A percentile compares a stretch with the other conserved stretches of the same genome.
Conservation (phyloP, 179 eudicot species). For the Spinacia oleracea region DNA sequence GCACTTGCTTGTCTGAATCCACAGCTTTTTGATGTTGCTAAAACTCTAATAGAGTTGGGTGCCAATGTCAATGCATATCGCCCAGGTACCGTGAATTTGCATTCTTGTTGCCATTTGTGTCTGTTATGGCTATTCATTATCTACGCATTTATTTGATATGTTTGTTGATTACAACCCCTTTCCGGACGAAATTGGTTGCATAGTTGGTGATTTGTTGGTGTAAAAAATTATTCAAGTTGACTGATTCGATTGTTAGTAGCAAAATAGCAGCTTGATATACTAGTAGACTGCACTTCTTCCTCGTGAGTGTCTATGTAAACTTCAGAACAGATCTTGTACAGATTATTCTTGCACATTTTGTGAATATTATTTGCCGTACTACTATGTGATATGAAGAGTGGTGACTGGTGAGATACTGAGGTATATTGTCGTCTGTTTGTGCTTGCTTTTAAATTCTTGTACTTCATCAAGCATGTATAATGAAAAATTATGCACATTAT, state of each 20-base stretch:
- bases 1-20: slow-evolving; percentile 71
- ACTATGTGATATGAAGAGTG: not conserved
- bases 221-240: not conserved
- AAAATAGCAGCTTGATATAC: not conserved
- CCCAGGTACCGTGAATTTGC: slow-evolving; percentile 47
- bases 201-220: not conserved
- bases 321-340: not conserved
- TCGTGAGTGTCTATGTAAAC: not conserved
- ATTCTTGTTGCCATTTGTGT: slow-evolving; percentile 2
- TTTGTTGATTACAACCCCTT: not conserved
- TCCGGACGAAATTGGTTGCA: not conserved
- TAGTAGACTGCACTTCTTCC: not conserved
- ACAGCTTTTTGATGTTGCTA: slow-evolving; percentile 60
- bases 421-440: not conserved
- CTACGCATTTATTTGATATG: not conserved
- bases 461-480: slow-evolving; percentile 6
- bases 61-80: slow-evolving; percentile 90
- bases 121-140: not conserved
- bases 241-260: not conserved
- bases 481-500: not conserved
- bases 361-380: not conserved
- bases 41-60: slow-evolving; percentile 85
- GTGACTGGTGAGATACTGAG: too few relatives aligned
- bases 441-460: not conserved
- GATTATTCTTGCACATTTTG: not conserved